These are phyloP conservation scores for Areca catechu DNA, from an alignment of 176 grass and related monocot genomes.

Conservation along the genomic window DNA sequence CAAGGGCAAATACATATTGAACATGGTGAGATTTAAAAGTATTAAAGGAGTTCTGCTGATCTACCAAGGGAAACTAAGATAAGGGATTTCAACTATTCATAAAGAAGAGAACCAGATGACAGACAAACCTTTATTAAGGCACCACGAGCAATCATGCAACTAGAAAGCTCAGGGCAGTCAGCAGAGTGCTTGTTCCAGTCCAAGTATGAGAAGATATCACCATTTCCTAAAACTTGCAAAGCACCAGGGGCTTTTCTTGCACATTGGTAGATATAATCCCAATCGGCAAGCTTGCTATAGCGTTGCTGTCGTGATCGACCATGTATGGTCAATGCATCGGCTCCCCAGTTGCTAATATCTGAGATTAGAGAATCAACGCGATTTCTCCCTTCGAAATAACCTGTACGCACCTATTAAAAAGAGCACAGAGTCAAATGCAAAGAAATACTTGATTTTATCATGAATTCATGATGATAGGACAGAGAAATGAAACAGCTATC, in stretches of 20 bases:
- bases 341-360: conserved; percentile 72
- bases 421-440: conserved; percentile 1
- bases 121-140: conserved; percentile 74
- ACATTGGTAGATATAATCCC: conserved; percentile 93
- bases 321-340: conserved; percentile 79
- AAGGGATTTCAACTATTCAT: neutral
- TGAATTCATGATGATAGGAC: no score
- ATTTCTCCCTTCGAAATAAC: conserved; percentile 94
- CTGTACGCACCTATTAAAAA: conserved; percentile 67
- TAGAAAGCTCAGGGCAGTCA: conserved; percentile 44
- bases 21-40: neutral
- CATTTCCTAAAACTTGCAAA: conserved; percentile 88
- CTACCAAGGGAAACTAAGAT: no score
- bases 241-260: conserved; percentile 56
- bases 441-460: neutral
- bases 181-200: conserved; percentile 66
- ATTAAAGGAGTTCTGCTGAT: neutral
- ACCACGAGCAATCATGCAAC: conserved; percentile 83
- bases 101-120: neutral
- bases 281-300: conserved; percentile 90
- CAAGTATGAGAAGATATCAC: conserved; percentile 79
- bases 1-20: neutral
- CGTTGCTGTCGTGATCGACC: conserved; percentile 87
- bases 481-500: no score
- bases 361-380: conserved; percentile 76